Conservation (phyloP, 2,329 filamentous ascomycete genomes). For the Myriangium duriaei region DNA sequence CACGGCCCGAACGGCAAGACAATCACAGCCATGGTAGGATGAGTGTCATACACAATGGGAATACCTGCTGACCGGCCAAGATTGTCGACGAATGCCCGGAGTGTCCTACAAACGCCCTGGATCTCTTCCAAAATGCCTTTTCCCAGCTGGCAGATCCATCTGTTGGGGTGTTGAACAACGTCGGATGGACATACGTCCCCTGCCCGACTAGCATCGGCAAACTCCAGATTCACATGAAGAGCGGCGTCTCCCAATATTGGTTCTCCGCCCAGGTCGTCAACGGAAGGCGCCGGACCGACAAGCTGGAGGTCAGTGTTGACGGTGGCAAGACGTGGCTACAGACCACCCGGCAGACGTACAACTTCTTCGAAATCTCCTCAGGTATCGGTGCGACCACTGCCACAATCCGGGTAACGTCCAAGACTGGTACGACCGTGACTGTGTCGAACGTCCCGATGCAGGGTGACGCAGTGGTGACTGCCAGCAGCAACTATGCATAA, state of each 20-base stretch:
- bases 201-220: constrained; percentile 13
- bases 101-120: constrained; percentile 42
- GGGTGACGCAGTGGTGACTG: constrained; percentile 13
- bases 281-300: constrained; percentile 14
- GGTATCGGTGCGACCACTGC: constrained; percentile 11
- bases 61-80: constrained; percentile 19
- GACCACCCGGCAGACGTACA: constrained; percentile 14
- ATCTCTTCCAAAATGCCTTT: constrained; percentile 44
- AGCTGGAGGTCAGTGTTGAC: constrained; percentile 15
- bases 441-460: constrained; percentile 14
- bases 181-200: constrained; percentile 25
- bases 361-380: constrained; percentile 15
- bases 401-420: constrained; percentile 14
- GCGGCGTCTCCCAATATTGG: constrained; percentile 16
- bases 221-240: constrained; percentile 15
- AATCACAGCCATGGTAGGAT: constrained; percentile 51
- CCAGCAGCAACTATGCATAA: constrained; percentile 15
- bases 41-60: neutral
- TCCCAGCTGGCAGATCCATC: constrained; percentile 31
- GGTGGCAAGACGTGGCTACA: constrained; percentile 14
- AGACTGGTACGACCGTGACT: constrained; percentile 9
- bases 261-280: constrained; percentile 17
- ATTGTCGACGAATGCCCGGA: constrained; percentile 46
- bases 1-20: constrained; percentile 44
- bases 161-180: constrained; percentile 28